These are phyloP conservation scores for Colletotrichum lindemuthianum DNA, from an alignment of 2,329 filamentous ascomycete genomes.

Conservation along the genomic window DNA sequence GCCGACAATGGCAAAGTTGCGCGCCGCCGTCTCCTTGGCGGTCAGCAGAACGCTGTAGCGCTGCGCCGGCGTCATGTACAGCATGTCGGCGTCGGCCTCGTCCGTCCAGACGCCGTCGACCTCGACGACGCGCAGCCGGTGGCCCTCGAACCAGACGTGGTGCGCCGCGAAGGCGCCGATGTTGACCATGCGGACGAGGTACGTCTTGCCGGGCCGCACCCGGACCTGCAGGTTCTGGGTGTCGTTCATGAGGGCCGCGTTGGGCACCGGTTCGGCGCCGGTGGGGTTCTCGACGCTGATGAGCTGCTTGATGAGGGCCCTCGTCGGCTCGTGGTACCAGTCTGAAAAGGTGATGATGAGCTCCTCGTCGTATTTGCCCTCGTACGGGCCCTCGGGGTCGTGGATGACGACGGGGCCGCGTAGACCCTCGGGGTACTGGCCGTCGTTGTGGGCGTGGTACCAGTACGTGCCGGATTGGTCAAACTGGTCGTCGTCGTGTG, in stretches of 20 bases:
- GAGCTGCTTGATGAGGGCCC: slow-evolving; percentile 56
- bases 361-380: slow-evolving; percentile 61
- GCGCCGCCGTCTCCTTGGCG: slow-evolving; percentile 53
- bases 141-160: slow-evolving; percentile 57
- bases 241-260: slow-evolving; percentile 64
- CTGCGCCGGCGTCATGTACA: slow-evolving; percentile 61
- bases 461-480: slow-evolving; percentile 57
- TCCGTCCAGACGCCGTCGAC: slow-evolving; percentile 63
- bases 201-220: slow-evolving; percentile 60
- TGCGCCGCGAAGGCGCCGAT: slow-evolving; percentile 62
- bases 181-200: slow-evolving; percentile 64
- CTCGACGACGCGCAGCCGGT: slow-evolving; percentile 58
- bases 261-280: slow-evolving; percentile 65
- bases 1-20: slow-evolving; percentile 59
- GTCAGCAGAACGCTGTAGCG: slow-evolving; percentile 60
- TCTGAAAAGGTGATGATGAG: slow-evolving; percentile 66
- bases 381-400: slow-evolving; percentile 60
- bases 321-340: slow-evolving; percentile 69
- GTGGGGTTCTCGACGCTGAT: slow-evolving; percentile 57
- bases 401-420: slow-evolving; percentile 66
- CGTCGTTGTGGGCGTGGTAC: slow-evolving; percentile 62
- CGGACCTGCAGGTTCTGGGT: slow-evolving; percentile 53
- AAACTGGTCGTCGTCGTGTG: slow-evolving; percentile 14
- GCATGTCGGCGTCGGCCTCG: slow-evolving; percentile 51
- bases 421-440: slow-evolving; percentile 68